Base-by-base conservation (phyloP, 129 eudicot species). In the Dittrichia graveolens region DNA sequence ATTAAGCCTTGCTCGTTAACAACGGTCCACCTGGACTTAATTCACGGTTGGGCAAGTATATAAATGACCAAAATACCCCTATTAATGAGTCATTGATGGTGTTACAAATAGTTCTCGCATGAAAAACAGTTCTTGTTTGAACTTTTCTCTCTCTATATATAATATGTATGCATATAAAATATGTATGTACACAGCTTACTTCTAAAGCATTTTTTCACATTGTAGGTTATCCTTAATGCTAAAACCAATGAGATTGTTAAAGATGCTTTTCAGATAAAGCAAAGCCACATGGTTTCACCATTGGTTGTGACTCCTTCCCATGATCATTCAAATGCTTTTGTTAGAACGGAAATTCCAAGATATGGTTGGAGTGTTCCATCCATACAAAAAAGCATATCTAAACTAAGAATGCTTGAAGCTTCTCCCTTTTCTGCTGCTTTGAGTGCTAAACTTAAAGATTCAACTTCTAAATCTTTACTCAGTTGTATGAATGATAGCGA, bases 381-480 rank as follows among this genome's bases (percentile, higher is more conserved):
- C 15, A 65, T 88, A 49, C 85, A 64, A 73, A 87, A 80, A 82
- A 87, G 98, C 85, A 88, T 93, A 65, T 90, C 95, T 56, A 87
- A 85, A 66, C 82, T 93, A 34, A 81, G 83, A 78, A 57, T 63
- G 43, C 89, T 89, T 60, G 81, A 83, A 14, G 81, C 84, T 69
- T 85, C 88, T 78, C 82, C 95, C 6, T 82, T 85, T 69, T 75
- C 87, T 80, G 80, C 85, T 80, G 37, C 84, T 64, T 78, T 81
- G 35, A 82, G 61, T 68, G 79, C 83, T 46, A 85, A 81, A 85
- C 68, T 86, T 74, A 79, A 78, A 62, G 73, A 75, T 56, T 82
- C 87, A 37, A 73, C 54, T 48, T 62, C 81, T 52, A 74, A 59
- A 78, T 58, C 86, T 35, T 37, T 75, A 76, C 76, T 65, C 44